phyloP scores from a whole-genome alignment of 257 asterid genomes.

The Solanum pennellii region DNA sequence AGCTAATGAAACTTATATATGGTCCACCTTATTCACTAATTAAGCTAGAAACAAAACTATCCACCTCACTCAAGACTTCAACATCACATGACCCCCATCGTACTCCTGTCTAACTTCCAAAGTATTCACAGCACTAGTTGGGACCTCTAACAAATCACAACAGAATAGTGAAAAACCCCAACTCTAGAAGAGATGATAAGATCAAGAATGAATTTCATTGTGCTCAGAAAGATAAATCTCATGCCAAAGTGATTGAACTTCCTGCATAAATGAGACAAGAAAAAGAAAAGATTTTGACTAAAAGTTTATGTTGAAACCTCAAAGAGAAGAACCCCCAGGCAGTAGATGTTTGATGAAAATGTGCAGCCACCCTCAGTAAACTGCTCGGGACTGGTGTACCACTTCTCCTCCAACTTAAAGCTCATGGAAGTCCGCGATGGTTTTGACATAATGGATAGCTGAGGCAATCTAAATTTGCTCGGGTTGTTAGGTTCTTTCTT shows the following conservation, averaged over 20 bases:
- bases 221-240: not conserved
- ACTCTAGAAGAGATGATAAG: not conserved
- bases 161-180: not conserved
- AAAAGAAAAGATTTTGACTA: not conserved
- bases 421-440: slow-evolving; percentile 22
- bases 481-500: slow-evolving; percentile 16
- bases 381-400: slow-evolving; percentile 88
- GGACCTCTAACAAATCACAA: not conserved
- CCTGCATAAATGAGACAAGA: not conserved
- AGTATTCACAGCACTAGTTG: not conserved
- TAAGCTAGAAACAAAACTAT: not conserved
- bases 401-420: slow-evolving; percentile 47
- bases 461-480: slow-evolving; percentile 13
- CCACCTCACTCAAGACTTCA: not conserved
- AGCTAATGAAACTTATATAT: not conserved
- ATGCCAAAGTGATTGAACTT: not conserved
- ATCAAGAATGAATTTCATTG: not conserved
- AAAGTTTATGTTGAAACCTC: slow-evolving; percentile 56
- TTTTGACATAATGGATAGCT: slow-evolving; percentile 24
- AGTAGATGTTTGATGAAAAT: slow-evolving; percentile 70
- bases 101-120: not conserved
- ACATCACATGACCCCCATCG: not conserved
- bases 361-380: slow-evolving; percentile 35
- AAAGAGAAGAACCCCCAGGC: slow-evolving; percentile 84
- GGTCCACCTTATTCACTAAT: not conserved